Conservation (phyloP, 257 asterid species). For the Schizonepeta tenuifolia region DNA sequence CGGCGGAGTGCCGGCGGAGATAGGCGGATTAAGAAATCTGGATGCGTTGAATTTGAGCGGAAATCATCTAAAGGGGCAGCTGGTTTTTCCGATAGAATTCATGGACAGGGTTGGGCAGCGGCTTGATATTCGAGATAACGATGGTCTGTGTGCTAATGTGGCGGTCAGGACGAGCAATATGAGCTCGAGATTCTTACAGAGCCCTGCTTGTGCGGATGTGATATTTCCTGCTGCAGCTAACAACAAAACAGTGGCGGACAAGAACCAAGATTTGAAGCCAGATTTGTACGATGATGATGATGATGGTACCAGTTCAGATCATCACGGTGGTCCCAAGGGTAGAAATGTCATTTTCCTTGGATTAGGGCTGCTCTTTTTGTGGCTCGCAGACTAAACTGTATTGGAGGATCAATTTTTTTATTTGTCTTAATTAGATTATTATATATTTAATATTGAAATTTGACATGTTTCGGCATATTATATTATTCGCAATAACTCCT, state of each 20-base stretch:
- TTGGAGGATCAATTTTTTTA: neutral
- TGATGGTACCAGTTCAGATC: constrained; percentile 26
- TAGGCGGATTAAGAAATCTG: constrained; percentile 40
- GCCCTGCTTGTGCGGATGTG: constrained; percentile 37
- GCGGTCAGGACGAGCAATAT: constrained; percentile 8
- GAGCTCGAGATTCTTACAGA: constrained; percentile 31
- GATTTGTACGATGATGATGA: constrained; percentile 24
- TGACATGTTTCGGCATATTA: too few species aligned
- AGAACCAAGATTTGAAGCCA: constrained; percentile 39
- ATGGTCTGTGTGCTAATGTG: constrained; percentile 44
- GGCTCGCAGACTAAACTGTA: constrained; percentile 13
- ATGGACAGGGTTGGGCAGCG: constrained; percentile 51
- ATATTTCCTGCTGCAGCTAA: neutral
- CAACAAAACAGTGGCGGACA: constrained; percentile 41
- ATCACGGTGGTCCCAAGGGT: constrained; percentile 4
- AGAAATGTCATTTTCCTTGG: constrained; percentile 30
- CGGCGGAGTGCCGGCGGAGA: constrained; percentile 53
- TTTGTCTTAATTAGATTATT: neutral
- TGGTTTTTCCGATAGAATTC: constrained; percentile 44
- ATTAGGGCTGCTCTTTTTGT: constrained; percentile 19
- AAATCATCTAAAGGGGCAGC: constrained; percentile 55
- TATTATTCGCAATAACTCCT: too few species aligned
- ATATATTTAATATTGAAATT: too few species aligned
- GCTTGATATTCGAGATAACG: constrained; percentile 60
- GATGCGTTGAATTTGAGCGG: constrained; percentile 55